Percentiles rank a stretch among this genome's conserved stretches.
phyloP scores from a whole-genome alignment of 2,329 filamentous ascomycete genomes.

The Fusarium secorum region DNA sequence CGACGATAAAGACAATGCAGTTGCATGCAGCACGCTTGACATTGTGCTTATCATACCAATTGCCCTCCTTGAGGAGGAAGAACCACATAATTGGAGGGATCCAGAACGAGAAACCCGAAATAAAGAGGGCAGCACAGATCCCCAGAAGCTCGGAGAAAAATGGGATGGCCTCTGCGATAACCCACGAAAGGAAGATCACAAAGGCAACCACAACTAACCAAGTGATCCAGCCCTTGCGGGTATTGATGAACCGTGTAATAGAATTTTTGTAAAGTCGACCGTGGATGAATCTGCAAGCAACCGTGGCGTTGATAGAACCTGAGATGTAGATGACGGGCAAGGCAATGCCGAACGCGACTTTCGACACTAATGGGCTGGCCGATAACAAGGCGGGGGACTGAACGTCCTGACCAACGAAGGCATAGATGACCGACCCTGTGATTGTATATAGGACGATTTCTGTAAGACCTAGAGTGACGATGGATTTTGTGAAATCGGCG shows the following conservation, averaged over 20 bases:
- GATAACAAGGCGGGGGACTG: conserved; percentile 72
- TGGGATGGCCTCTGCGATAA: conserved; percentile 76
- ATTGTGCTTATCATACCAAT: conserved; percentile 41
- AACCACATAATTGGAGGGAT: conserved; percentile 53
- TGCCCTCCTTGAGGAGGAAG: conserved; percentile 47
- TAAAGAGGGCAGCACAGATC: conserved; percentile 58
- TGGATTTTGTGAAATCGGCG: conserved; percentile 58
- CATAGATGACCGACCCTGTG: conserved; percentile 72
- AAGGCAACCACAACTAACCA: conserved; percentile 67
- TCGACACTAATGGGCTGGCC: conserved; percentile 64
- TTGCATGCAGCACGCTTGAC: conserved; percentile 36
- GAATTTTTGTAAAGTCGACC: conserved; percentile 53
- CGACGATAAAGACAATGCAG: conserved; percentile 39
- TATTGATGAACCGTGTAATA: conserved; percentile 56
- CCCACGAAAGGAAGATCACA: conserved; percentile 70
- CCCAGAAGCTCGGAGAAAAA: conserved; percentile 73
- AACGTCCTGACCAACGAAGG: conserved; percentile 70
- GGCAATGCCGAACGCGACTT: conserved; percentile 74
- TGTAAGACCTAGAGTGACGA: conserved; percentile 66
- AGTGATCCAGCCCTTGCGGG: conserved; percentile 54
- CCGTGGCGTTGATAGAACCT: conserved; percentile 70
- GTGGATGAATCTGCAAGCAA: conserved; percentile 56
- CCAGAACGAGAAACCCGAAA: conserved; percentile 54
- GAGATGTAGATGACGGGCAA: conserved; percentile 77
- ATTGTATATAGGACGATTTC: conserved; percentile 72